Base-by-base conservation (phyloP, 495 filamentous ascomycete genomes). In the Penicillium psychrofluorescens region DNA sequence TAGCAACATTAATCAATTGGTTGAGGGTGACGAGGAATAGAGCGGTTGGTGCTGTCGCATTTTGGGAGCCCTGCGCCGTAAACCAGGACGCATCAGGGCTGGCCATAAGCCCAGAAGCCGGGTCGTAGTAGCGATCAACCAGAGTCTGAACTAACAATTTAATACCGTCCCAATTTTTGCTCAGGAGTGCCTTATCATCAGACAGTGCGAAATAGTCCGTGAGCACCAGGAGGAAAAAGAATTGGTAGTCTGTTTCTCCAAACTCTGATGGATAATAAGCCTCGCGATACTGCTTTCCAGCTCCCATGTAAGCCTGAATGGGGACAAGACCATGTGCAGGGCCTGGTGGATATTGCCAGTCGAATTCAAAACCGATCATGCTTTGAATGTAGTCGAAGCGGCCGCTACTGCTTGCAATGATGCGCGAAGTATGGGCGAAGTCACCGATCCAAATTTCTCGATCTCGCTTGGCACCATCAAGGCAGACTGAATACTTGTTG, bases 201-300 rank as follows among this genome's bases (percentile, higher is more conserved):
- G 47, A 52, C 27, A 40, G 12, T 8, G 35, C 16, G 40, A 50
- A 54, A 35, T 56, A 63, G 22, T 61, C 48, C 0, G 44, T 46
- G 35, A 62, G 36, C 0, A 35, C 35, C 0, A 55, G 32, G 15
- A 64, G 48, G 14, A 51, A 44, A 13, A 64, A 44, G 7, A 58
- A 35, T 35, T 64, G 50, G 41, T 64, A 64, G 40, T 65, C 62
- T 31, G 55, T 47, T 31, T 47, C 43, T 6, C 49, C 49, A 44
- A 39, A 47, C 13, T 51, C 35, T 7, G 49, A 48, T 7, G 40
- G 40, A 11, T 43, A 47, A 37, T 43, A 41, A 7, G 40, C 44
- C 16, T 46, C 39, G 11, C 40, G 40, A 36, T 36, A 51, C 29
- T 46, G 15, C 29, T 12, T 27, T 11, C 35, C 39, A 12, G 44